Evolutionary conservation across 176 grass and related monocot genomes (phyloP).

Genomic region (Oryza brachyantha): DNA sequence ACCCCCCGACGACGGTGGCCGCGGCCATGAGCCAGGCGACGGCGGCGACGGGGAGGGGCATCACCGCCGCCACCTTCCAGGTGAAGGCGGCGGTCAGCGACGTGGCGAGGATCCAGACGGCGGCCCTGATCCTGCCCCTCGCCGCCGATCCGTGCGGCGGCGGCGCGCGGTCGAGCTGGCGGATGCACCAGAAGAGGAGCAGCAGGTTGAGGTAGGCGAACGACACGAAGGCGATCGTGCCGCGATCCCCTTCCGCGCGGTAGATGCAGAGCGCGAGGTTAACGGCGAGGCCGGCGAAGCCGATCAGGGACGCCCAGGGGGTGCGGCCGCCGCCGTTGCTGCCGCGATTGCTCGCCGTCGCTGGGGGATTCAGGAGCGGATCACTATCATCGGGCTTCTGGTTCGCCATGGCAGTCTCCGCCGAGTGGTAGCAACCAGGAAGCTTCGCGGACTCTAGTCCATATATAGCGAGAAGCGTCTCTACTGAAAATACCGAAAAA

Average conservation of each 20-base stretch:
- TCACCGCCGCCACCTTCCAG: constrained; percentile 20
- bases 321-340: neutral
- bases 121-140: neutral
- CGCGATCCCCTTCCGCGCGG: neutral
- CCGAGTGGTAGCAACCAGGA: too few relatives aligned
- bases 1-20: constrained; percentile 9
- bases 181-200: constrained; percentile 26
- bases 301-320: neutral
- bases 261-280: constrained; percentile 26
- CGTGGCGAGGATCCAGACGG: constrained; percentile 30
- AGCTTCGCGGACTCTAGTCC: too few relatives aligned
- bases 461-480: too few relatives aligned
- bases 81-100: constrained; percentile 36
- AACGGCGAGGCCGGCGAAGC: neutral
- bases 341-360: neutral
- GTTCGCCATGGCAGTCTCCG: too few relatives aligned
- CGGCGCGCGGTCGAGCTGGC: constrained; percentile 11
- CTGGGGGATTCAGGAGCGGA: neutral
- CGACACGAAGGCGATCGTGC: neutral
- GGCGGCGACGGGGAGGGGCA: constrained; percentile 18
- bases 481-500: too few relatives aligned
- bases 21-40: constrained; percentile 27
- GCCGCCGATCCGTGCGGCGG: neutral
- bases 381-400: neutral
- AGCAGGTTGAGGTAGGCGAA: constrained; percentile 32